A percentile compares a stretch with the other conserved stretches of the same genome.
Conservation (phyloP, 2,329 filamentous ascomycete genomes). For the Sporothrix brunneoviolacea region DNA sequence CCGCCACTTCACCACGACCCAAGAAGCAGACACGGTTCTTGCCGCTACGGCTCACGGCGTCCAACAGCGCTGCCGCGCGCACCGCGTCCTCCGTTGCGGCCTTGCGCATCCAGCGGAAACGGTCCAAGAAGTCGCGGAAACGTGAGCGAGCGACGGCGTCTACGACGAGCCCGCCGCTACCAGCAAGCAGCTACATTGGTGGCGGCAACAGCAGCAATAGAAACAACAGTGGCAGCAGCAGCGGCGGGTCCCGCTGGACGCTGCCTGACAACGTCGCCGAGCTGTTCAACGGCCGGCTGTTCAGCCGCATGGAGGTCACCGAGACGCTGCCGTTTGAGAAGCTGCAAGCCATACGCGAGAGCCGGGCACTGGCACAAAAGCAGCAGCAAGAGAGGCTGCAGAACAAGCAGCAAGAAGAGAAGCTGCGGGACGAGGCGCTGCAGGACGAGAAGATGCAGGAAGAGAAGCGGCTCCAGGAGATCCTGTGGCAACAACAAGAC, state of each 20-base stretch:
- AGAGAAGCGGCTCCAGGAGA: no score
- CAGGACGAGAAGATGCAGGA: no score
- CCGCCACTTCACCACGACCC: not conserved
- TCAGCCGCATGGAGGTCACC: constrained; percentile 49
- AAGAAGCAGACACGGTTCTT: constrained; percentile 8
- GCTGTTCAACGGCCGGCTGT: constrained; percentile 47
- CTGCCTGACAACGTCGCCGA: constrained; percentile 52
- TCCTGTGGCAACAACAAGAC: no score
- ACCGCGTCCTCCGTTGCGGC: not conserved
- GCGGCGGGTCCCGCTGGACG: constrained; percentile 40
- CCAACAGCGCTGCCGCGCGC: not conserved
- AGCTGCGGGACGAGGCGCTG: not conserved
- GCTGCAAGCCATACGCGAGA: constrained; percentile 40
- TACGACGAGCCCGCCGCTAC: not conserved
- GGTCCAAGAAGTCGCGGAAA: constrained; percentile 1
- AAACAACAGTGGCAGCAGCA: constrained; percentile 20
- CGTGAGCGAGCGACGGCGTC: not conserved
- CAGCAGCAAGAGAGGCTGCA: constrained; percentile 8
- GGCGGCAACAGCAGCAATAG: constrained; percentile 12
- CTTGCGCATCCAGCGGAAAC: constrained; percentile 2
- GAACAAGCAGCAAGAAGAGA: constrained; percentile 16
- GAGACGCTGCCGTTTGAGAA: constrained; percentile 52
- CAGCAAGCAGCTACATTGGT: constrained; percentile 12
- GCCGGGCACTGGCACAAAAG: constrained; percentile 28
- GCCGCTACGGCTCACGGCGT: not conserved